Evolutionary conservation across 164 flowering plant genomes (phyloP), one percentile per base, ranked within the genome.

Genomic region (Vitis amurensis): DNA sequence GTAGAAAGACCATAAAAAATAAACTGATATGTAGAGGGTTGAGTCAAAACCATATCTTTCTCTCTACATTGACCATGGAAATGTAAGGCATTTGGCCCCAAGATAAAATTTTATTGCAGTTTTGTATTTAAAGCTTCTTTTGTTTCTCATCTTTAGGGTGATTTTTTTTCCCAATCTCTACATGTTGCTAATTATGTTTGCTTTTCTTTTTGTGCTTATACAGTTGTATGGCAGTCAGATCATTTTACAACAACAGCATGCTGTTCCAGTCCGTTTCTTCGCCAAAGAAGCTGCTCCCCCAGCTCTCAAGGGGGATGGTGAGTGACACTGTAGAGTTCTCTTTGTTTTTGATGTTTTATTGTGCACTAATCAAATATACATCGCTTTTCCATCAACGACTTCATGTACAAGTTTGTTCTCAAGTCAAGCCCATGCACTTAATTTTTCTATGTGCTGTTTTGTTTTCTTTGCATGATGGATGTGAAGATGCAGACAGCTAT

Each of bases 281-380:
- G 91, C 99, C 37, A 90, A 91, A 64, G 88, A 81, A 77, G 91
- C 97, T 77, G 84, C 85, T 63, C 82, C 74, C 13, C 70, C 77
- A 27, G 78, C 79, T 15, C 87, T 85, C 27, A 90, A 95, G 85
- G 98, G 98, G 73, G 98, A 95, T 78, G 88, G 99, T 95, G 60
- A 79, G 98, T 81, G 23, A 37, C 56, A 13, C 19, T 10, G 14
- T 6, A 47, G 9, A 62, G 13, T 23, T 37, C 44, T 37, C 10
- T 63, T 44, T 49, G 1, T 16, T 19, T 37, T 9, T 14, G 0
- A 15, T 57, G 60, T 17, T 57, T 15, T 19, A 57, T 57, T 57
- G 15, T 9, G 15, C 8, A 9, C 3, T 15, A 16, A 57, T 17
- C 58, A 19, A 8, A 8, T 31, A 13, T 14, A 44, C 55, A 31